Evolutionary conservation across 352 stramenopile species (phyloP), one percentile per base, ranked within the genome.

Genomic region (Hyaloperonospora arabidopsidis): DNA sequence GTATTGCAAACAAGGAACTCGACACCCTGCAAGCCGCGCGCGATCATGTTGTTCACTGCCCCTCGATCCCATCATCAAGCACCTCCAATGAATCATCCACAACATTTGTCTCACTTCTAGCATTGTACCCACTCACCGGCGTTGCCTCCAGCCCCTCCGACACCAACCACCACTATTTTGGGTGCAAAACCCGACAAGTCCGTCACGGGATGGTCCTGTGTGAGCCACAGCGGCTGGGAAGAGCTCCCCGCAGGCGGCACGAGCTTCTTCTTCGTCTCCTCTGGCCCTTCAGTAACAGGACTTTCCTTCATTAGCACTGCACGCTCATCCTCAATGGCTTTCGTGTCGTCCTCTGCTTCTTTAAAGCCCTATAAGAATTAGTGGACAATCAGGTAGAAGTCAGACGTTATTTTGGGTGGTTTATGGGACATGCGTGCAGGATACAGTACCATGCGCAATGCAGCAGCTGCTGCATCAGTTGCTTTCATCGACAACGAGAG

Each of bases 1-100:
- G 87, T 96, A 68, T 96, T 96, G 73, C 87, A 95, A 25, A 96
- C 87, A 32, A 96, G 65, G 43, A 93, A 93, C 54, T 93, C 81
- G 22, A 93, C 83, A 41, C 83, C 83, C 57, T 91, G 72, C 14
- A 93, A 63, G 1, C 80, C 83, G 25, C 81, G 78, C 40, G 83
- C 83, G 35, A 93, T 93, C 83, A 93, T 93, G 50, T 93, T 93
- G 72, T 93, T 93, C 52, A 93, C 87, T 86, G 45, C 18, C 25
- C 54, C 45, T 39, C 6, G 50, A 54, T 21, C 40, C 21, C 41
- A 52, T 36, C 14, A 13, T 25, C n/a, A 41, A 7, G 19, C 8
- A 29, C 10, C 13, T 41, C 34, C 48, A 19, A 45, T 22, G 5
- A 46, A 52, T 44, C 45, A 13, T 22, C 15, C 2, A 39, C 3